Evolutionary conservation across 768 basidiomycete genomes (phyloP), one percentile per base, ranked within the genome.

Genomic region (Cubamyces lactineus): DNA sequence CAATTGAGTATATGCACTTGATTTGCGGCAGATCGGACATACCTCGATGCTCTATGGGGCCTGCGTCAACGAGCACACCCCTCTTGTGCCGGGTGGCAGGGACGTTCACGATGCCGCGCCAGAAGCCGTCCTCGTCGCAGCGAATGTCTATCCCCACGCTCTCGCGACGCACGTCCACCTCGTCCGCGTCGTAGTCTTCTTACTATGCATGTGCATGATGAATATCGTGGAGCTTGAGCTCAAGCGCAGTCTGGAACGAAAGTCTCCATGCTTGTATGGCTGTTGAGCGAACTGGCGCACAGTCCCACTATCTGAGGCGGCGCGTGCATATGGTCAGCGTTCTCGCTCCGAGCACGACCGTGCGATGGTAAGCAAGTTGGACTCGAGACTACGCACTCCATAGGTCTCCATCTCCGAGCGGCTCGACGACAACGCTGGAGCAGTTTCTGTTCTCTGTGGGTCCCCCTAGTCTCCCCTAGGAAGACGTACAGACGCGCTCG

Each of bases 131-230:
- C 5, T 76, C 70, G 46, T 74, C 75, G 57, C 81, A 82, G 6
- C 75, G 47, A 43, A 94, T 78, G 70, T 94, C 86, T 38, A 66
- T 63, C 3, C 94, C 94, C 1, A 76, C 72, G 41, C 79, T 70
- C 74, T 70, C 69, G 66, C 91, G 88, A 68, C 88, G 74, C 17
- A 79, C 73, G 26, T 81, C 76, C 0, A 53, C 53, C 21, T 60
- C 65, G 28, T 53, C 23, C 7, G 43, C 59, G 19, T 6, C 55
- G 23, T 54, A 55, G 17, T 16, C 30, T 4, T 40, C 40, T 49
- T 69, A 87, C 92, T 84, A 69, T 94, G 92, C 84, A 93, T 86
- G 67, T 94, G 93, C 1, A 92, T 94, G 53, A 94, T 79, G 72
- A 94, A 93, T 46, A 95, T 81, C 69, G 88, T 91, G 2, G 75